phyloP scores from a whole-genome alignment of 1,284 basidiomycete genomes.

The Cryptococcus hybrid region DNA sequence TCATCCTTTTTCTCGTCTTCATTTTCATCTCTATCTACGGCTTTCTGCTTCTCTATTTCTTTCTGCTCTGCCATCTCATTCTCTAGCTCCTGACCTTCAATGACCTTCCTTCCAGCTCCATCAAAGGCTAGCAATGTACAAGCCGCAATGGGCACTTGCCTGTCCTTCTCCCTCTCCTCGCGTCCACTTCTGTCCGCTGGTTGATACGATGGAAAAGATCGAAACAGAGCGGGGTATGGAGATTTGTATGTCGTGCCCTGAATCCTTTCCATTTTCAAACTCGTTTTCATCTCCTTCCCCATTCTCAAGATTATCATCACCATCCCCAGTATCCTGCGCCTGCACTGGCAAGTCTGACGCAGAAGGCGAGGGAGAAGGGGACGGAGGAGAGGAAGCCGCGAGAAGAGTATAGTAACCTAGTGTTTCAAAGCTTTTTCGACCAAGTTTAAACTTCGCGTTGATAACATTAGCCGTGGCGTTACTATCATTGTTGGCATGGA shows the following conservation, averaged over 20 bases:
- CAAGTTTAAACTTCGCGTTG: neutral
- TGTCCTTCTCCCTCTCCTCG: neutral
- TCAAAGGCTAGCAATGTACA: slow-evolving; percentile 1
- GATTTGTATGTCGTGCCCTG: too few species aligned
- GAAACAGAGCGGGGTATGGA: too few species aligned
- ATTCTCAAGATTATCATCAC: too few species aligned
- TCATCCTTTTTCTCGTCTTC: too few species aligned
- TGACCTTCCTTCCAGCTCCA: neutral
- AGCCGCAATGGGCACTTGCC: slow-evolving; percentile 4
- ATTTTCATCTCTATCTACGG: too few species aligned
- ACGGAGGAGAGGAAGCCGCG: neutral
- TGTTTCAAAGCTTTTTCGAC: neutral
- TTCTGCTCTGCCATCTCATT: neutral
- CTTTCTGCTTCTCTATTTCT: too few species aligned
- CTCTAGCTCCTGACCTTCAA: neutral
- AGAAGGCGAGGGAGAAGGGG: neutral
- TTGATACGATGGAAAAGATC: too few species aligned
- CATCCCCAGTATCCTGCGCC: too few species aligned
- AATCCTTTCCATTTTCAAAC: too few species aligned
- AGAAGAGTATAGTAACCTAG: neutral
- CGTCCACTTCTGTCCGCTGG: neutral
- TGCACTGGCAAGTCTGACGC: neutral
- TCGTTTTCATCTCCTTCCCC: too few species aligned
- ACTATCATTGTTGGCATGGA: too few species aligned
- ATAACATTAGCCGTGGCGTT: neutral